Evolutionary conservation across 768 basidiomycete species (phyloP), one percentile per base, ranked within the genome.

Genomic region (Leccinum olivaceopallidum): DNA sequence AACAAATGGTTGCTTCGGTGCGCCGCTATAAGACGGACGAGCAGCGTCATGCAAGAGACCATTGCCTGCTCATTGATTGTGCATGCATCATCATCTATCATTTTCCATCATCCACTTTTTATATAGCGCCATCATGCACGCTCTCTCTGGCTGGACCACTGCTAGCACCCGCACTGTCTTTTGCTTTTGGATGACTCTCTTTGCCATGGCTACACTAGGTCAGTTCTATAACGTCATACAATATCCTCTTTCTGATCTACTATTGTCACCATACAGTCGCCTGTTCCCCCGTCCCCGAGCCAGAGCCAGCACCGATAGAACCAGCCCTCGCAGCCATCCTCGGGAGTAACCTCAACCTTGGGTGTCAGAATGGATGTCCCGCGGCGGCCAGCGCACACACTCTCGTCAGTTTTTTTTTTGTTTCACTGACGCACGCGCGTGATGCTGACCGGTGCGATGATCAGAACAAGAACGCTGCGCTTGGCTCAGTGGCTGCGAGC

Each of bases 251-350:
- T 32, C 53, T 56, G 26, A 63, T 50, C 13, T 3, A 4, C 24
- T 24, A 24, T 13, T n/a, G 22, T n/a, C 42, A 44, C n/a, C 44
- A 14, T 44, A 6, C 14, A 73, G 72, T n/a, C 24, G 50, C 58
- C 30, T 61, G 73, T 8, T 66, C 72, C 0, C 72, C 71, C 18
- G 59, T 64, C 16, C 55, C 70, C 3, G 63, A 61, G 8, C 68
- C 67, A 22, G 66, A 67, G 13, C 70, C 70, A 22, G 62, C 63
- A 14, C 71, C 71, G 12, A 64, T 73, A 58, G 71, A 73, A 34
- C 13, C 68, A 5, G 24, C 2, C 2, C 30, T 69, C n/a, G 47
- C 70, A 7, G 13, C 57, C 5, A 44, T 66, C 57, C 12, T 73
- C 5, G 55, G 62, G 24, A 73, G 58, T 48, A 73, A 75, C 58